Percentiles rank a stretch among this genome's conserved stretches.
These are phyloP conservation scores for Globisporangium lucens DNA, from an alignment of 352 stramenopile species.

Conservation along the genomic window DNA sequence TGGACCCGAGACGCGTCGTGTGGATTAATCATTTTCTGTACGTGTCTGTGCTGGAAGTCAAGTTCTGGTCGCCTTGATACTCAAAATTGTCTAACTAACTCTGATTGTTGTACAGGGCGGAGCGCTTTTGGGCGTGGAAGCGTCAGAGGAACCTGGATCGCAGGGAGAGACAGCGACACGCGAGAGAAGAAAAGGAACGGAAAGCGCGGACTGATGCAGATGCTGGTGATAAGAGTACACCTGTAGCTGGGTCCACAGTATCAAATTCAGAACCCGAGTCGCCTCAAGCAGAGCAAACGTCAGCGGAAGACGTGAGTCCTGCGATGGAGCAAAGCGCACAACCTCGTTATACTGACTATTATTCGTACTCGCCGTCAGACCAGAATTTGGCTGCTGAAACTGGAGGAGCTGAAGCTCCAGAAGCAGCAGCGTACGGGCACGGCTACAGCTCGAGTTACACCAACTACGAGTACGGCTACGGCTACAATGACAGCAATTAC, in stretches of 20 bases:
- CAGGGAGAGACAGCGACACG: slow-evolving; percentile 18
- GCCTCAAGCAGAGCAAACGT: neutral
- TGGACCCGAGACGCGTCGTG: slow-evolving; percentile 52
- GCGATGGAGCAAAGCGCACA: neutral
- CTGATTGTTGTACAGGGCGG: slow-evolving; percentile 20
- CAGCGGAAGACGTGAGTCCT: neutral
- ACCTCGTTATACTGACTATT: neutral
- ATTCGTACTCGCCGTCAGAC: neutral
- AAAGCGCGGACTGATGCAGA: slow-evolving; percentile 2
- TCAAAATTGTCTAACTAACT: neutral
- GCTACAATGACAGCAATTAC: slow-evolving; percentile 15
- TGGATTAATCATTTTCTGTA: slow-evolving; percentile 71
- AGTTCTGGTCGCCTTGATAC: neutral
- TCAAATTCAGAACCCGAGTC: neutral
- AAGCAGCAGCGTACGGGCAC: slow-evolving; percentile 22
- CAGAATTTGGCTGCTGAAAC: neutral
- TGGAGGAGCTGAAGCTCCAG: neutral
- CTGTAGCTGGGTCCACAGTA: neutral
- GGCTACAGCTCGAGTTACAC: slow-evolving; percentile 15
- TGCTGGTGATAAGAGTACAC: neutral
- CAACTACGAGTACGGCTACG: slow-evolving; percentile 27
- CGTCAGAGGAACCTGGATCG: slow-evolving; percentile 28
- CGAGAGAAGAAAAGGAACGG: slow-evolving; percentile 20
- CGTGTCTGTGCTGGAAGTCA: too few species aligned
- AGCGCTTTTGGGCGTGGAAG: slow-evolving; percentile 54